Percentiles rank a stretch among this genome's conserved stretches.
These are phyloP conservation scores for Pulveroboletus sp. DNA, from an alignment of 768 basidiomycete genomes.

Conservation along the genomic window DNA sequence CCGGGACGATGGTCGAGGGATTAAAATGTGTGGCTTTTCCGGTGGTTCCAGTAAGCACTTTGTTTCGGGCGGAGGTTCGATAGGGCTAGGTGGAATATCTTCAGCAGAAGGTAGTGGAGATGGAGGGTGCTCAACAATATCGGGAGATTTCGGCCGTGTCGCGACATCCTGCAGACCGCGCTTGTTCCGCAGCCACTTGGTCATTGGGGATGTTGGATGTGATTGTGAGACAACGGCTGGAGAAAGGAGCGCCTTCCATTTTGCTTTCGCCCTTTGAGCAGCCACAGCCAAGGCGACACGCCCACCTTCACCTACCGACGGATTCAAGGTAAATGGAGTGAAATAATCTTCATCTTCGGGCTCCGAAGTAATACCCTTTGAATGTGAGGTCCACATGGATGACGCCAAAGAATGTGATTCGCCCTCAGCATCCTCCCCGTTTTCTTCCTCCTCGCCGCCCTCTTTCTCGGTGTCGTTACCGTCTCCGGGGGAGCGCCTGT, in stretches of 20 bases:
- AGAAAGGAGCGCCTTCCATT: slow-evolving; percentile 47
- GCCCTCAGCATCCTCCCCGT: slow-evolving; percentile 39
- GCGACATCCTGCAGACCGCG: slow-evolving; percentile 10
- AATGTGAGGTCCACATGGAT: slow-evolving; percentile 45
- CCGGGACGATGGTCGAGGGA: slow-evolving; percentile 25
- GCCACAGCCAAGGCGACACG: slow-evolving; percentile 37
- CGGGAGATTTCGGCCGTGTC: slow-evolving; percentile 18
- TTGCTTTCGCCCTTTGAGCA: slow-evolving; percentile 53
- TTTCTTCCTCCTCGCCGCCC: slow-evolving; percentile 30
- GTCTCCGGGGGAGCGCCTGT: slow-evolving; percentile 35
- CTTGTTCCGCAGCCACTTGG: slow-evolving; percentile 31
- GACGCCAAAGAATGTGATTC: slow-evolving; percentile 54
- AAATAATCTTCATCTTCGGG: slow-evolving; percentile 42
- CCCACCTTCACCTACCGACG: slow-evolving; percentile 28
- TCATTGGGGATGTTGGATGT: slow-evolving; percentile 22
- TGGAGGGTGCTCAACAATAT: slow-evolving; percentile 23
- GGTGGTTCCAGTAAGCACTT: slow-evolving; percentile 17
- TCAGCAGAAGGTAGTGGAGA: slow-evolving; percentile 24
- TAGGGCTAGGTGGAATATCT: slow-evolving; percentile 20
- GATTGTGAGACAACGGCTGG: slow-evolving; percentile 28
- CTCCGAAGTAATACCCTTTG: slow-evolving; percentile 31
- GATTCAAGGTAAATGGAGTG: slow-evolving; percentile 22
- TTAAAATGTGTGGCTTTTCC: slow-evolving; percentile 18
- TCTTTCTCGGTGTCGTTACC: slow-evolving; percentile 40
- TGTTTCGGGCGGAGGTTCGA: slow-evolving; percentile 11